Evolutionary conservation across 2,329 filamentous ascomycete species (phyloP).

Genomic region (Phoma sp.): DNA sequence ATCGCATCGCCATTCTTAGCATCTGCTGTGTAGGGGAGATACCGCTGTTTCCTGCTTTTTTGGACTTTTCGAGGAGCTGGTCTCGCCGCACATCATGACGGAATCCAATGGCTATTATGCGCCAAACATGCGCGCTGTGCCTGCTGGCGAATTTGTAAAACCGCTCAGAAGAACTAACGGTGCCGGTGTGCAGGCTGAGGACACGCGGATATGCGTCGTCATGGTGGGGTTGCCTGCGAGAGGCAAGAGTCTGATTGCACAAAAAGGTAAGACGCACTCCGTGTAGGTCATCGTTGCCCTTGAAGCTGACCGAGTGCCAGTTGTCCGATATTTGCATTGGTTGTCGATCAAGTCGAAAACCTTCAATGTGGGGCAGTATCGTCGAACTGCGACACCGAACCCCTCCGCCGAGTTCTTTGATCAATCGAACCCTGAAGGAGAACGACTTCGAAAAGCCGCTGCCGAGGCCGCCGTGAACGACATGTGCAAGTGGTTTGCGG

Average conservation of each 20-base stretch:
- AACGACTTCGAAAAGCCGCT: conserved; percentile 83
- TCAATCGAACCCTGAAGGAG: conserved; percentile 85
- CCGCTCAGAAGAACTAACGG: conserved; percentile 61
- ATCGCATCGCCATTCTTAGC: conserved; percentile 28
- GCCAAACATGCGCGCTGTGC: conserved; percentile 50
- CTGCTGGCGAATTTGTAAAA: conserved; percentile 53
- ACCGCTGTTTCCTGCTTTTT: conserved; percentile 23
- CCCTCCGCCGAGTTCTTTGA: conserved; percentile 96
- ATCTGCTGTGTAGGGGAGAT: conserved; percentile 19
- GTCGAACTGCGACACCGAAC: conserved; percentile 86
- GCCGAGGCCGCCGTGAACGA: conserved; percentile 91
- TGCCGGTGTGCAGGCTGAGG: conserved; percentile 84
- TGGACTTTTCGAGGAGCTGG: conserved; percentile 32
- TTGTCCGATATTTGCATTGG: conserved; percentile 87
- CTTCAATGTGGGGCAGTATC: conserved; percentile 98
- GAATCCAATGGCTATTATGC: conserved; percentile 47
- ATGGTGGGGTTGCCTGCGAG: conserved; percentile 97
- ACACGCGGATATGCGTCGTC: conserved; percentile 95
- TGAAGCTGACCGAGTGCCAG: conserved; percentile 32
- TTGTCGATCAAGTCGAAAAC: conserved; percentile 91
- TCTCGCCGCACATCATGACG: conserved; percentile 37
- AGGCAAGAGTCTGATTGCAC: conserved; percentile 96
- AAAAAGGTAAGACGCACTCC: conserved; percentile 74
- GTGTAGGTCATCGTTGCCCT: not conserved
- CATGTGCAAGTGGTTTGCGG: conserved; percentile 91